Conservation (phyloP, 78 protist genomes). For the Dictyostelium firmibasis region DNA sequence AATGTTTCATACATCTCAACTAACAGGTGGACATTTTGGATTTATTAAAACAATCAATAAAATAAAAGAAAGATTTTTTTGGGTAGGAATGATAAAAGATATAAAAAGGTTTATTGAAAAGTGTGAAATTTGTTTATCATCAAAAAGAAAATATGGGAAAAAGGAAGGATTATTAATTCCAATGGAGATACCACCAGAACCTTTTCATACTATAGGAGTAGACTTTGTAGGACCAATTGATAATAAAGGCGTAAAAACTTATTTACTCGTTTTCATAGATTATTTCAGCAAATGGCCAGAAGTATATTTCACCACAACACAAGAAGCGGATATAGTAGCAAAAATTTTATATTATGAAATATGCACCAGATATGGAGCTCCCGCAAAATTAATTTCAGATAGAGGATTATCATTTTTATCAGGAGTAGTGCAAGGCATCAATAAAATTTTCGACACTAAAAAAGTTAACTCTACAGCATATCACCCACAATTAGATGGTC, state of each 20-base stretch:
- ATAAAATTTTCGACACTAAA: neutral
- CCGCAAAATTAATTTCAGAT: neutral
- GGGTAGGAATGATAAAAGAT: neutral
- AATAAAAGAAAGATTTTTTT: neutral
- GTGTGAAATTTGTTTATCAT: neutral
- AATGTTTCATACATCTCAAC: neutral
- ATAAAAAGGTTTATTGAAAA: neutral
- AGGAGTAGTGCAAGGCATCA: neutral
- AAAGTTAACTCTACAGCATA: neutral
- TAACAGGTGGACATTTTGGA: neutral
- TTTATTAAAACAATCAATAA: neutral
- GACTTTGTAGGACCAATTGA: neutral
- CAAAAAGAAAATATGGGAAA: neutral
- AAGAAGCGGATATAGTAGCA: neutral
- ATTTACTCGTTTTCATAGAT: neutral
- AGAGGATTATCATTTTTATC: neutral
- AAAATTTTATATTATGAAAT: neutral
- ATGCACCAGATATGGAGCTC: neutral
- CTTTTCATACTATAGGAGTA: neutral
- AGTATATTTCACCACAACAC: neutral
- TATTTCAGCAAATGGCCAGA: neutral
- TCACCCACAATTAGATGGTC: slow-evolving; percentile 13
- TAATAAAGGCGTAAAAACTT: neutral
- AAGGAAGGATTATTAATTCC: neutral
- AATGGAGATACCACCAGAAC: neutral